A percentile compares a stretch with the other conserved stretches of the same genome.
Conservation (phyloP, 805 yeast species). For the Saturnispora kantuleensis region DNA sequence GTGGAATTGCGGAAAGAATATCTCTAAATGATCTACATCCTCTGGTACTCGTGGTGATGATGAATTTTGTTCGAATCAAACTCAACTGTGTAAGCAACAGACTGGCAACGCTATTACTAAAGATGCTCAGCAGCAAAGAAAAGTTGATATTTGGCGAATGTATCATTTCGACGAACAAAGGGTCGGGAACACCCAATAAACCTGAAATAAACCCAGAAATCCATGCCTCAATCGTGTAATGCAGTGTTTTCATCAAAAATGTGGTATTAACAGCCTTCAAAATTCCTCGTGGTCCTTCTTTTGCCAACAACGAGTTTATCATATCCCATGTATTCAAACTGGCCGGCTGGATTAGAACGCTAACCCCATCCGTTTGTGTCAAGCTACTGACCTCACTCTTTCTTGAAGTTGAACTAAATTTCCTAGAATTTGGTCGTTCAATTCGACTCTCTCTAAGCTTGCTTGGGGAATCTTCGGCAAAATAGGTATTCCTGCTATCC, state of each 20-base stretch:
- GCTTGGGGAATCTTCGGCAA: slow-evolving; percentile 19
- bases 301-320: slow-evolving; percentile 51
- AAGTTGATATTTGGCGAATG: slow-evolving; percentile 69
- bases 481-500: slow-evolving; percentile 14
- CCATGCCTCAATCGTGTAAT: slow-evolving; percentile 82
- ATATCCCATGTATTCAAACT: slow-evolving; percentile 57
- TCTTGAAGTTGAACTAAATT: slow-evolving; percentile 8
- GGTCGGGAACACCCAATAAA: slow-evolving; percentile 75
- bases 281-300: slow-evolving; percentile 62
- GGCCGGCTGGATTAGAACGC: slow-evolving; percentile 36
- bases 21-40: slow-evolving; percentile 61
- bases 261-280: slow-evolving; percentile 73
- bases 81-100: slow-evolving; percentile 71
- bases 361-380: slow-evolving; percentile 1
- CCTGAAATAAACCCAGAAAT: slow-evolving; percentile 82
- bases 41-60: slow-evolving; percentile 42
- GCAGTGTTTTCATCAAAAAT: slow-evolving; percentile 64
- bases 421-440: slow-evolving; percentile 20
- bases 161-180: slow-evolving; percentile 70
- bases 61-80: slow-evolving; percentile 65
- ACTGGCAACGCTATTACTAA: slow-evolving; percentile 66
- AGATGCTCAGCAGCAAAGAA: slow-evolving; percentile 56
- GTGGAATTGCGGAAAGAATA: slow-evolving; percentile 43
- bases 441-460: slow-evolving; percentile 22
- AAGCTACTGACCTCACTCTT: not conserved